Evolutionary conservation across 2,329 filamentous ascomycete genomes (phyloP), one percentile per base, ranked within the genome.

Genomic region (Colletotrichum sojae): DNA sequence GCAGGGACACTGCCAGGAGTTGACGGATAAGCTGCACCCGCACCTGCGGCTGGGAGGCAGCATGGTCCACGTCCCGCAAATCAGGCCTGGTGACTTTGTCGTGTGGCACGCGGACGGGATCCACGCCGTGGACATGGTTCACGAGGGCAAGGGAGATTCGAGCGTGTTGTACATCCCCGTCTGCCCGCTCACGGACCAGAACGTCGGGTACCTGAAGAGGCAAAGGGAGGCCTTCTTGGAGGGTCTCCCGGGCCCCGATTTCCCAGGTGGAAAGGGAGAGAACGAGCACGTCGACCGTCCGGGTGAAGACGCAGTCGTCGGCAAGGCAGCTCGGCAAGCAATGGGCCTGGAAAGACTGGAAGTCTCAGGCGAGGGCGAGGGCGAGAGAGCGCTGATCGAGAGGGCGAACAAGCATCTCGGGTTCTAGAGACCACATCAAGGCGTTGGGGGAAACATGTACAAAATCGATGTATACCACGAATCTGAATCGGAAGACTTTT

Each of bases 101-200:
- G 90, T 90, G 3, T 97, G 94, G 94, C 94, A 97, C 77, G 95
- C 93, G 77, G 92, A 95, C 76, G 85, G 82, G 4, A 92, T 97
- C 56, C 95, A 97, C 77, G 89, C 94, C 0, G 95, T 98, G 0
- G 95, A 98, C 81, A 91, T 89, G 72, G 84, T 90, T 1, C 95
- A 98, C 77, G 80, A 79, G 1, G 95, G 95, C 1, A 84, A 81
- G 2, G 79, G 83, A 0, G 95, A 98, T 78, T 94, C 92, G 0
- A 94, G 91, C 73, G 95, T 97, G 0, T 76, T 98, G 69, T 98
- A 98, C 75, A 97, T 98, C 63, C 94, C 95, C 0, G 91, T 93
- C 0, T 96, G 93, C 63, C 94, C 95, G 0, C 85, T 94, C 36
- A 97, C 94, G 0, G 88, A 91, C 61, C 81, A 84, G 46, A 97